phyloP scores from a whole-genome alignment of 257 asterid species.

The Avicennia marina region DNA sequence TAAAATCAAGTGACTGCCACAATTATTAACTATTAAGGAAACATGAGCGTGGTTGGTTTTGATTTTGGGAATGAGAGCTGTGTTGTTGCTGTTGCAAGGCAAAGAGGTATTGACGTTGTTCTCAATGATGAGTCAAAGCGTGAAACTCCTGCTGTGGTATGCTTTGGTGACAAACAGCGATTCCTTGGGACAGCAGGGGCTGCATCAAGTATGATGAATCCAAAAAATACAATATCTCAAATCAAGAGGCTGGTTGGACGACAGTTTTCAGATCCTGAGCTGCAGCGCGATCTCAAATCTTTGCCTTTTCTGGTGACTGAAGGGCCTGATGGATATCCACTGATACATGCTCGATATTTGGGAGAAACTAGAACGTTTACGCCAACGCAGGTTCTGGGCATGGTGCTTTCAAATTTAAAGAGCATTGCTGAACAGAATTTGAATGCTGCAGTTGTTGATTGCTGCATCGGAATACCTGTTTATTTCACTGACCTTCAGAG shows the following conservation, averaged over 20 bases:
- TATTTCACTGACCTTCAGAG: constrained; percentile 96
- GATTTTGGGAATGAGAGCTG: constrained; percentile 92
- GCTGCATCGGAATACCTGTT: constrained; percentile 90
- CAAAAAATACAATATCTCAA: constrained; percentile 85
- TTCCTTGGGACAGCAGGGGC: constrained; percentile 98
- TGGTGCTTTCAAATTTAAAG: constrained; percentile 80
- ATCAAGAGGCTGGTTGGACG: constrained; percentile 83
- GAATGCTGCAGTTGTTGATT: constrained; percentile 85
- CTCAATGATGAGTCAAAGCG: constrained; percentile 94
- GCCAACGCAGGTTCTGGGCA: constrained; percentile 86
- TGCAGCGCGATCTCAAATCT: constrained; percentile 74
- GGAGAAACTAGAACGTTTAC: constrained; percentile 76
- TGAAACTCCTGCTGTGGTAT: constrained; percentile 84
- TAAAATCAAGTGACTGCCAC: constrained; percentile 12
- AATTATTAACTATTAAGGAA: constrained; percentile 19
- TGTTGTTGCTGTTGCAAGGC: constrained; percentile 96
- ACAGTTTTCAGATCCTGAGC: constrained; percentile 80
- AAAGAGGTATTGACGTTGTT: constrained; percentile 93
- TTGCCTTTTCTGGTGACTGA: constrained; percentile 69
- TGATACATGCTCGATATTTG: constrained; percentile 73
- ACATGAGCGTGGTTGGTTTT: constrained; percentile 98
- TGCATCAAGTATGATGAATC: constrained; percentile 94
- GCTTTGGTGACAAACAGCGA: constrained; percentile 92
- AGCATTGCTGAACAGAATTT: constrained; percentile 81
- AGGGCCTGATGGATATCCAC: constrained; percentile 92